phyloP scores from a whole-genome alignment of 2,329 filamentous ascomycete genomes.

The Reticulascus tulasneorum region DNA sequence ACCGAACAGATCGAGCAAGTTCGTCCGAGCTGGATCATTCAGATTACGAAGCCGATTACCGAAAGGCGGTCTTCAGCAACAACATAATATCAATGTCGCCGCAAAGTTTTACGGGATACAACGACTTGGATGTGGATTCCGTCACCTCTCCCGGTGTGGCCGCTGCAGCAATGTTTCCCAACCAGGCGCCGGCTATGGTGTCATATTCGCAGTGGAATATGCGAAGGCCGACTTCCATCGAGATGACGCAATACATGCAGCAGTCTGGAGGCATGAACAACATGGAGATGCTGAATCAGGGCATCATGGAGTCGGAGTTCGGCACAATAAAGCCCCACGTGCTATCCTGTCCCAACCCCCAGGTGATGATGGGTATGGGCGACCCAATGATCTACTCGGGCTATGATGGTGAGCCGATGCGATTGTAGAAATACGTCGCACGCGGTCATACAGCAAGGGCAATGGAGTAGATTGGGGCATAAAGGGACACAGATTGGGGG shows the following conservation, averaged over 20 bases:
- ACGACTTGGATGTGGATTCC: slow-evolving; percentile 39
- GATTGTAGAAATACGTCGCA: too few species aligned
- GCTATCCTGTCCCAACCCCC: slow-evolving; percentile 46
- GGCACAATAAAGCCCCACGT: slow-evolving; percentile 53
- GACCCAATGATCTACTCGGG: slow-evolving; percentile 57
- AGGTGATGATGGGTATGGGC: slow-evolving; percentile 53
- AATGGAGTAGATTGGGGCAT: too few species aligned
- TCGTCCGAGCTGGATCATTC: slow-evolving; percentile 53
- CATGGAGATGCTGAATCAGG: slow-evolving; percentile 44
- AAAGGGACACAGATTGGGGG: too few species aligned
- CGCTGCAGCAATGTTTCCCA: slow-evolving; percentile 28
- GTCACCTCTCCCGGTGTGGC: slow-evolving; percentile 30
- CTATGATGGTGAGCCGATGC: slow-evolving; percentile 42
- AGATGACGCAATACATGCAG: slow-evolving; percentile 36
- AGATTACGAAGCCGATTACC: slow-evolving; percentile 52
- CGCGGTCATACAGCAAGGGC: too few species aligned
- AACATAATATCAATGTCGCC: slow-evolving; percentile 49
- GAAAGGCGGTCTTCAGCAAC: slow-evolving; percentile 39
- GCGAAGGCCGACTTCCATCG: slow-evolving; percentile 25
- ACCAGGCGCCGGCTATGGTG: slow-evolving; percentile 29
- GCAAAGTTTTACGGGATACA: slow-evolving; percentile 43
- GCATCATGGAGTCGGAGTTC: slow-evolving; percentile 48
- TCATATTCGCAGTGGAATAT: slow-evolving; percentile 20
- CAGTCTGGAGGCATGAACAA: slow-evolving; percentile 36
- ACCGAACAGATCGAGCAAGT: slow-evolving; percentile 44